Base-by-base conservation (phyloP, 805 yeast genomes). In the Hanseniaspora hatyaiensis region DNA sequence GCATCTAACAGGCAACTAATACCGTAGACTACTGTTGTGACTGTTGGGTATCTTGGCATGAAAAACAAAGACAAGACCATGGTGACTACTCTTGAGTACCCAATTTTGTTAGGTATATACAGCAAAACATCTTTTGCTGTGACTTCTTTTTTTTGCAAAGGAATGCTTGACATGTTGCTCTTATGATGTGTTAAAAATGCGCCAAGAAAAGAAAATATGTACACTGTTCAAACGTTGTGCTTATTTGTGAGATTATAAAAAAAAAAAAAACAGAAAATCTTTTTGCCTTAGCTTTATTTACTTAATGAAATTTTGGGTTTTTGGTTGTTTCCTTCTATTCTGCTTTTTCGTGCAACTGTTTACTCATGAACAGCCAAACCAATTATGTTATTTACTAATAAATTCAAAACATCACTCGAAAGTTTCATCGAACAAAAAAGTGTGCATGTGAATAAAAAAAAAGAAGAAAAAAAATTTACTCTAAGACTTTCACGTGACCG, bases 1-100 rank as follows among this genome's bases (percentile, higher is more conserved):
- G 99, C 99, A 65, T 92, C 99, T 52, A 92, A 69, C 49, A 92
- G 69, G 56, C 98, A 94, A 11, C 96, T 86, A 16, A 86, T 69
- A 13, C 94, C 82, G 61, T 92, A 92, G 38, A 87, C 68, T 16
- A 75, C 62, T 34, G 84, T 77, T 43, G 96, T 87, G 60, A 73
- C 72, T 49, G 80, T 66, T 18, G 96, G 98, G 62, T 86, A 92
- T 59, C 73, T 69, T 54, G 75, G 73, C 98, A 92, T 92, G 54
- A 82, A 73, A 52, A 75, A 68, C 53, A 88, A 77, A 33, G 97
- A 87, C 34, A 82, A 66, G 41, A 87, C 58, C 9, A 95, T 94
- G 19, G 94, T 78, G 31, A 82, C 55, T 16, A 94, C 88, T 53
- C 99, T 75, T 37, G 80, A 60, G 62, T 85, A 87, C 2, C 99